Conservation (phyloP, 768 basidiomycete genomes). For the Exidia glandulosa region DNA sequence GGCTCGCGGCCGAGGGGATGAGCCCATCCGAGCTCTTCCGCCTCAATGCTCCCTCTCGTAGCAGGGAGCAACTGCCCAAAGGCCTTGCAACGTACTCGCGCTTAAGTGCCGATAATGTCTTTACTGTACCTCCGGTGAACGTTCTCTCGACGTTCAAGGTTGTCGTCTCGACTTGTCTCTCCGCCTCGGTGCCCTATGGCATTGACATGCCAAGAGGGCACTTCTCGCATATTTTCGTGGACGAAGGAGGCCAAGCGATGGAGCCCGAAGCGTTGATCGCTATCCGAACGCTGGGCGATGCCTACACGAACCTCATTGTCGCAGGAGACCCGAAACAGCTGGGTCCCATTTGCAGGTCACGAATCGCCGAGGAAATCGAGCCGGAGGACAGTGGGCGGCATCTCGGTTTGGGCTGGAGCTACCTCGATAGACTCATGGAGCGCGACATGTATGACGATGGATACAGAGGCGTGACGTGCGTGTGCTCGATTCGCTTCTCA, state of each 20-base stretch:
- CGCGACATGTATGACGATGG: constrained; percentile 16
- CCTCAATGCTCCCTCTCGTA: constrained; percentile 40
- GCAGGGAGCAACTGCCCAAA: constrained; percentile 25
- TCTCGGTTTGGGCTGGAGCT: constrained; percentile 23
- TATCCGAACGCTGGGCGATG: constrained; percentile 20
- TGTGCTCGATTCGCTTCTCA: neutral
- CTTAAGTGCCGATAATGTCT: constrained; percentile 27
- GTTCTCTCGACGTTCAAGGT: constrained; percentile 35
- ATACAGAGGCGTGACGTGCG: constrained; percentile 22
- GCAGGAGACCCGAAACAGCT: constrained; percentile 29
- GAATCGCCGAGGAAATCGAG: constrained; percentile 9
- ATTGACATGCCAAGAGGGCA: constrained; percentile 42
- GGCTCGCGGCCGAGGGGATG: constrained; percentile 22
- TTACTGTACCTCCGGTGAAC: constrained; percentile 34
- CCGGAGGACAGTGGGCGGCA: neutral
- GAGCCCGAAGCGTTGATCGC: constrained; percentile 48
- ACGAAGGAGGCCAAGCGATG: constrained; percentile 54
- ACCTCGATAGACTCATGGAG: constrained; percentile 25
- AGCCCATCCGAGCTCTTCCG: constrained; percentile 33
- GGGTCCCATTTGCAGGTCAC: constrained; percentile 25
- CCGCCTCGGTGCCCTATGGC: constrained; percentile 36
- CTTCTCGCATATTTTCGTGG: constrained; percentile 50
- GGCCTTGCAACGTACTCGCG: constrained; percentile 27
- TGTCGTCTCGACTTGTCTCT: constrained; percentile 47
- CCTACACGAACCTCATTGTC: constrained; percentile 25